These are phyloP conservation scores for Penicillium mononematosum DNA, from an alignment of 495 filamentous ascomycete genomes.

Conservation along the genomic window DNA sequence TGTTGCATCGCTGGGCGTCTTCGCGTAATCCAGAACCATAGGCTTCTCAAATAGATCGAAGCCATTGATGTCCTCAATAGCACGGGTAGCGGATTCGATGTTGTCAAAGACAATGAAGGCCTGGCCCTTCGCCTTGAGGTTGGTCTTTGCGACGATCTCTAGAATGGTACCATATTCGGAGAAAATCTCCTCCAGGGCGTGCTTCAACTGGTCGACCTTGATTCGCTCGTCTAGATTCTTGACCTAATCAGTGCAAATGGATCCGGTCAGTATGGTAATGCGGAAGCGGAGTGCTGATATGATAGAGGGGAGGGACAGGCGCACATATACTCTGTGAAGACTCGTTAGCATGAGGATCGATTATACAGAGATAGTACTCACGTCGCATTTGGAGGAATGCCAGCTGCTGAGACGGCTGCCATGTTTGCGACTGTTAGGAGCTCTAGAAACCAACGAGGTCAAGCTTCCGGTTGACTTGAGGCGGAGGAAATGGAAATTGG, in stretches of 20 bases:
- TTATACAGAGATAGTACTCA: constrained; percentile 25
- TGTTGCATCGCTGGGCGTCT: constrained; percentile 83
- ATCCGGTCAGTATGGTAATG: constrained; percentile 18
- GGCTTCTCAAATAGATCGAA: constrained; percentile 94
- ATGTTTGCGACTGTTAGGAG: constrained; percentile 40
- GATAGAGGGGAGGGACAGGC: constrained; percentile 24
- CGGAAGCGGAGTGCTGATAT: constrained; percentile 15
- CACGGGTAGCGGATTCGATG: constrained; percentile 68
- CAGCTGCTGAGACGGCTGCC: constrained; percentile 34
- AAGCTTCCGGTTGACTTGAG: constrained; percentile 19
- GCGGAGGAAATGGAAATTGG: constrained; percentile 2
- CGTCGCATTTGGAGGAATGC: constrained; percentile 49
- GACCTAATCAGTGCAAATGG: constrained; percentile 51
- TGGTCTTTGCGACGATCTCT: constrained; percentile 90
- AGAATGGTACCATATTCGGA: constrained; percentile 86
- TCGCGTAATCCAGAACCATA: constrained; percentile 84
- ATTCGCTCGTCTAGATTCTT: constrained; percentile 92
- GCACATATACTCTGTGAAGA: constrained; percentile 52
- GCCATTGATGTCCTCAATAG: constrained; percentile 86
- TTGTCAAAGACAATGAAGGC: constrained; percentile 93
- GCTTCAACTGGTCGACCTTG: constrained; percentile 75
- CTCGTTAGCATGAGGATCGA: constrained; percentile 20
- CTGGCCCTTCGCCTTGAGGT: constrained; percentile 90
- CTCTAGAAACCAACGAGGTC: constrained; percentile 21
- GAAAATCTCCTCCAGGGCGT: constrained; percentile 76